phyloP scores from a whole-genome alignment of 202 grass and related monocot species.

The Miscanthus sacchariflorus region DNA sequence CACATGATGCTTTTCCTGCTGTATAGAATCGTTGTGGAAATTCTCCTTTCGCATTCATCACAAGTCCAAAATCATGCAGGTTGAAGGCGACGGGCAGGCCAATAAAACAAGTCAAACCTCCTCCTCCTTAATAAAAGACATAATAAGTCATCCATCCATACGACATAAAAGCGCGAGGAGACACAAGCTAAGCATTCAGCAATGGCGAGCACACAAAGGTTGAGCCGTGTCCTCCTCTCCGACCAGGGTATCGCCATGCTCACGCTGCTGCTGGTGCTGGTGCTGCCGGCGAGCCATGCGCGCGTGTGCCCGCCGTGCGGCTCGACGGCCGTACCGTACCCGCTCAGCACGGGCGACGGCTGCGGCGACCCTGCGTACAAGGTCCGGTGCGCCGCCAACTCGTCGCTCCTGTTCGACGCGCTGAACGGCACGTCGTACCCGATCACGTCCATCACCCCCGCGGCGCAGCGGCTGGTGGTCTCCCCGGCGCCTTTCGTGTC shows the following conservation, averaged over 20 bases:
- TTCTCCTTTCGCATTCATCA: not conserved
- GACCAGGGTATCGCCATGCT: not conserved
- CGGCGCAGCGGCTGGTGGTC: slow-evolving; percentile 67
- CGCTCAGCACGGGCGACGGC: slow-evolving; percentile 63
- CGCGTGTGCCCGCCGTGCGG: slow-evolving; percentile 68
- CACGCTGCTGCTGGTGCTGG: not conserved
- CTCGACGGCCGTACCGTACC: slow-evolving; percentile 69
- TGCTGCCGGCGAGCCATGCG: slow-evolving; percentile 13
- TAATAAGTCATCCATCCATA: not conserved
- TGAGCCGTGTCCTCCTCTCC: not conserved
- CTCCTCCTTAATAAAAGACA: too few relatives aligned
- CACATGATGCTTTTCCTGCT: not conserved
- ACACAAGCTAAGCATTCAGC: not conserved
- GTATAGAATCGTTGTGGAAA: too few relatives aligned
- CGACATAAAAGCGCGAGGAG: not conserved
- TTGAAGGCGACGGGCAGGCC: not conserved
- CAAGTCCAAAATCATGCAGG: not conserved
- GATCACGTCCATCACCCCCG: slow-evolving; percentile 60
- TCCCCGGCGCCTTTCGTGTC: slow-evolving; percentile 36
- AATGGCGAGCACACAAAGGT: slow-evolving; percentile 25
- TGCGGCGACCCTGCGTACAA: slow-evolving; percentile 79
- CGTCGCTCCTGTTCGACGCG: slow-evolving; percentile 70
- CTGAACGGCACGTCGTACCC: slow-evolving; percentile 72
- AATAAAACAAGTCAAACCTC: not conserved
- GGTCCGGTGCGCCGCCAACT: slow-evolving; percentile 56